A percentile compares a stretch with the other conserved stretches of the same genome.
Evolutionary conservation across 2,329 filamentous ascomycete species (phyloP).

Genomic region (Falciphora oryzae): DNA sequence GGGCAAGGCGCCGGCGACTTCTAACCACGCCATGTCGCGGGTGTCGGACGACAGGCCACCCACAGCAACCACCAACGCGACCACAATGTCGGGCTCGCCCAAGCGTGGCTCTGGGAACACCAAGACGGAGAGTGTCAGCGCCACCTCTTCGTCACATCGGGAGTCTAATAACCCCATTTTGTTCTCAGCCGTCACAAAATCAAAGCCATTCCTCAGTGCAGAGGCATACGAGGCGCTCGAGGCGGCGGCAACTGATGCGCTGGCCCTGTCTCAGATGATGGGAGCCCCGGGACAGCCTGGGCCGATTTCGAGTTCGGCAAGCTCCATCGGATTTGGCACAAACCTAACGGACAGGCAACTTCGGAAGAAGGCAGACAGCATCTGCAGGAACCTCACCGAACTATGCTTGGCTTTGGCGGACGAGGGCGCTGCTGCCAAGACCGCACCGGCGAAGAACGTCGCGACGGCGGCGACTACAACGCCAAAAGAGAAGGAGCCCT

Average conservation of each 20-base stretch:
- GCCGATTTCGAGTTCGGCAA: constrained; percentile 61
- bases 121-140: constrained; percentile 36
- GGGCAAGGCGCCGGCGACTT: constrained; percentile 78
- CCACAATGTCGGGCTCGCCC: constrained; percentile 85
- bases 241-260: constrained; percentile 72
- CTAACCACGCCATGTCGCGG: constrained; percentile 70
- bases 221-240: constrained; percentile 78
- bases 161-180: constrained; percentile 68
- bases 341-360: constrained; percentile 74
- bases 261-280: constrained; percentile 73
- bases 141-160: constrained; percentile 34
- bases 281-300: constrained; percentile 64
- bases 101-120: constrained; percentile 58
- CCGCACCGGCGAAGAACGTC: constrained; percentile 21
- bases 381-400: constrained; percentile 90
- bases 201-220: constrained; percentile 60
- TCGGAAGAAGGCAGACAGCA: constrained; percentile 82
- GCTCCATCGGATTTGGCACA: constrained; percentile 48
- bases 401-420: constrained; percentile 80
- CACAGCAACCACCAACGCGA: constrained; percentile 86
- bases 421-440: constrained; percentile 35
- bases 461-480: constrained; percentile 16
- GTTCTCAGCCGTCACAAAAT: constrained; percentile 73
- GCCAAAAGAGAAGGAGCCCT: constrained; percentile 18
- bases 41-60: constrained; percentile 75